Conservation (phyloP, 1,284 basidiomycete species). For the Boletellus sp. region DNA sequence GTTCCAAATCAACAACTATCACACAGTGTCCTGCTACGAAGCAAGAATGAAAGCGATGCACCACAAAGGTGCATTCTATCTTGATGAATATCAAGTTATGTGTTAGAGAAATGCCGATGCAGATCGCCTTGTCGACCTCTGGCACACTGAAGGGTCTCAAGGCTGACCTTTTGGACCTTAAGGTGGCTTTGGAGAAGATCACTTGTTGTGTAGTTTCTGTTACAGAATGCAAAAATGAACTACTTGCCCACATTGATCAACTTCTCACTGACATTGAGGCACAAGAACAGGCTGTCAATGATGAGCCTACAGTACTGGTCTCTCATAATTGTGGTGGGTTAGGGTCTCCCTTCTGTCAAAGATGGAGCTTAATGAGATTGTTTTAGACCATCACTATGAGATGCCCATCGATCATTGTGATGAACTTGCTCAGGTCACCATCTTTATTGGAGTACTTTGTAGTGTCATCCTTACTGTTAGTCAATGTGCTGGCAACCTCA, state of each 20-base stretch:
- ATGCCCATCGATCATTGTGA: not conserved
- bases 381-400: not conserved
- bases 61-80: not conserved
- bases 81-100: not conserved
- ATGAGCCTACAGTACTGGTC: not conserved
- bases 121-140: not conserved
- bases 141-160: not conserved
- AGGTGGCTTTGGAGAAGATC: not conserved
- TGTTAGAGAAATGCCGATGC: not conserved
- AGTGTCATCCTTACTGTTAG: not conserved
- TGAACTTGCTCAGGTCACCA: not conserved
- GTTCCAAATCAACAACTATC: not conserved
- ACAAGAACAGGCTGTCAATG: not conserved
- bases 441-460: not conserved
- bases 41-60: not conserved
- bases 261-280: not conserved
- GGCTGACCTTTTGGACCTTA: not conserved
- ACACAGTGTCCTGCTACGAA: not conserved
- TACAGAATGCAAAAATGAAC: not conserved
- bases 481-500: not conserved
- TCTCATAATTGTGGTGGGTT: not conserved
- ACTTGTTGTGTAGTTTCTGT: not conserved
- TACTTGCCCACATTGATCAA: not conserved
- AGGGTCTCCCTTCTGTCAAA: not conserved
- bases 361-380: not conserved